Evolutionary conservation across 768 basidiomycete species (phyloP), one percentile per base, ranked within the genome.

Genomic region (Cystobasidium onofrii): DNA sequence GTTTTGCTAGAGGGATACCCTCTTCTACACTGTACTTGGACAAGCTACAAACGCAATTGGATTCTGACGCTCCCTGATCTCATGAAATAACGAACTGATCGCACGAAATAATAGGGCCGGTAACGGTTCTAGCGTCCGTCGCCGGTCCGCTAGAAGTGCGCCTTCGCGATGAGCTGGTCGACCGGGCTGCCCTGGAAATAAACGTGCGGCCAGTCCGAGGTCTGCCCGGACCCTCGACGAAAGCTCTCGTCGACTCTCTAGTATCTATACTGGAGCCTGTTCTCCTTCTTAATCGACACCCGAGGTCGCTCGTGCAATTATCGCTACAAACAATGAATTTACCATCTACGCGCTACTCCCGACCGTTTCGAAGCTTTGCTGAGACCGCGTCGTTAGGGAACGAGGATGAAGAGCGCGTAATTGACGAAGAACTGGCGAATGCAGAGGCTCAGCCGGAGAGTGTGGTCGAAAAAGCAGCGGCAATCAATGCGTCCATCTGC

Each of bases 81-180:
- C 39, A 15, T 6, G 39, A 6, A 39, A n/a, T n/a, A n/a, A n/a
- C n/a, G n/a, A n/a, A n/a, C n/a, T n/a, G n/a, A n/a, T n/a, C n/a
- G n/a, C n/a, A n/a, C n/a, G n/a, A n/a, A n/a, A n/a, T n/a, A n/a
- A n/a, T 72, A 82, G 82, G 82, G 12, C 75, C 79, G 1, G 80
- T 78, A 1, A 63, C 81, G 1, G 80, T 81, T 0, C 71, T 84
- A 0, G 81, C 81, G 0, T 79, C 79, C 7, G 78, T 83, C 50
- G 76, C 80, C 29, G 83, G 83, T 4, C 83, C 83, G 1, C 77
- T 80, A 1, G 83, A 84, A 69, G 82, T 83, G 2, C 75, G 82
- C 23, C 73, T 83, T 15, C 77, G 81, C 31, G 81, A 83, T 60
- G 83, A 83, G 72, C 73, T 80, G 31, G 79, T 83, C 20, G 81